Conservation (phyloP, 306 rosid genomes). For the Quercus dentata region DNA sequence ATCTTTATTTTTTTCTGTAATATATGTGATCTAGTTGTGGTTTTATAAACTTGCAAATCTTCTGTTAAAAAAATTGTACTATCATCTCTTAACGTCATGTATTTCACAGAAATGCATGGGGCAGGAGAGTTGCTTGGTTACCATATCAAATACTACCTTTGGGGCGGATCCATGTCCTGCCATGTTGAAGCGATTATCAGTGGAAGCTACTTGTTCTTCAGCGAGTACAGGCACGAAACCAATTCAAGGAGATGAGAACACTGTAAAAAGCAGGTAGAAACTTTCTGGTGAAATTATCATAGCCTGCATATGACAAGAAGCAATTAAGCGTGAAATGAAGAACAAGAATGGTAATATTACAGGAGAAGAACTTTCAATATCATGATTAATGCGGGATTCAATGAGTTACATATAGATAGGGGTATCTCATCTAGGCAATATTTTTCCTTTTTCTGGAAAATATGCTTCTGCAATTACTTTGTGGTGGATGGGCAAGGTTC, state of each 20-base stretch:
- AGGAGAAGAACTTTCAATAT: constrained; percentile 13
- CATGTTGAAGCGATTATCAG: constrained; percentile 32
- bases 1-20: neutral
- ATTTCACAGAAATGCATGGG: constrained; percentile 35
- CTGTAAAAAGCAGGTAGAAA: constrained; percentile 13
- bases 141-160: constrained; percentile 21
- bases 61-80: neutral
- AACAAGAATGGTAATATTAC: neutral
- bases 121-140: constrained; percentile 33
- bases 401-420: neutral
- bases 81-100: neutral
- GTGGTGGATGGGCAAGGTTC: neutral
- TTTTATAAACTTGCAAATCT: neutral
- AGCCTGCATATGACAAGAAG: neutral
- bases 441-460: neutral
- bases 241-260: constrained; percentile 25
- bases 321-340: constrained; percentile 2
- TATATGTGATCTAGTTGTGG: neutral
- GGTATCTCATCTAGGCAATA: neutral
- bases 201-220: constrained; percentile 34
- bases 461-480: neutral
- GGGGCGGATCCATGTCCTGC: constrained; percentile 42
- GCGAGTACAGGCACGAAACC: constrained; percentile 15
- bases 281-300: neutral
- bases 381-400: neutral